Conservation (phyloP, 2,329 filamentous ascomycete species). For the Claviceps citrina region DNA sequence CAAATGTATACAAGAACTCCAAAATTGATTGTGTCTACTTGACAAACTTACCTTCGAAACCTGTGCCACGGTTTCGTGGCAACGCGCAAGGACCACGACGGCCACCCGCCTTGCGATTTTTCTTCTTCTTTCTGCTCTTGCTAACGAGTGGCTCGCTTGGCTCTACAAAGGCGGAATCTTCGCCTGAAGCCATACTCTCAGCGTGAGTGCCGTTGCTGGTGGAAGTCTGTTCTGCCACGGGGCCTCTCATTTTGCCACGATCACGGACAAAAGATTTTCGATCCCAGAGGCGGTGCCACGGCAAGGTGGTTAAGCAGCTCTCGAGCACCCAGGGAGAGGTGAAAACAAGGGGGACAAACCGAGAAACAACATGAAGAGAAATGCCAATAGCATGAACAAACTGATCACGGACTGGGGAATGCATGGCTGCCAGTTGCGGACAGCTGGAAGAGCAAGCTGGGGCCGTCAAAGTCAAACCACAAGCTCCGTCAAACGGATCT, state of each 20-base stretch:
- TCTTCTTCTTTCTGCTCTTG: constrained; percentile 11
- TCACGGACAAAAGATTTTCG: not conserved
- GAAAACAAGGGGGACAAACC: not conserved
- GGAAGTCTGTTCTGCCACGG: not conserved
- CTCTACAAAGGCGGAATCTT: not conserved
- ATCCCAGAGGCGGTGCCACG: too few relatives aligned
- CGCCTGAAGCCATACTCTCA: not conserved
- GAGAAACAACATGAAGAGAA: not conserved
- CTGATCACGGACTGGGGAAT: not conserved
- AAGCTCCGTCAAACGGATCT: not conserved
- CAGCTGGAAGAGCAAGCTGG: not conserved
- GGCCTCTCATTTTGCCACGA: not conserved
- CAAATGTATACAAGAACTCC: too few relatives aligned
- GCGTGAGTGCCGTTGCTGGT: not conserved
- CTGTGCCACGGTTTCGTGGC: constrained; percentile 36
- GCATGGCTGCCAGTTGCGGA: not conserved
- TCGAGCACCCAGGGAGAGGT: not conserved
- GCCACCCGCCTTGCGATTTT: constrained; percentile 5
- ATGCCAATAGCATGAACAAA: not conserved
- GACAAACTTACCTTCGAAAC: constrained; percentile 52
- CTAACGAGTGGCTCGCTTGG: not conserved
- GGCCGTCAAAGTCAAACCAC: too few relatives aligned
- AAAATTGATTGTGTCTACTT: too few relatives aligned
- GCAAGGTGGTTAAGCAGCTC: not conserved
- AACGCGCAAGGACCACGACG: constrained; percentile 25